These are phyloP conservation scores for Angomonas desouzai DNA, from an alignment of 208 protist species.

Conservation along the genomic window DNA sequence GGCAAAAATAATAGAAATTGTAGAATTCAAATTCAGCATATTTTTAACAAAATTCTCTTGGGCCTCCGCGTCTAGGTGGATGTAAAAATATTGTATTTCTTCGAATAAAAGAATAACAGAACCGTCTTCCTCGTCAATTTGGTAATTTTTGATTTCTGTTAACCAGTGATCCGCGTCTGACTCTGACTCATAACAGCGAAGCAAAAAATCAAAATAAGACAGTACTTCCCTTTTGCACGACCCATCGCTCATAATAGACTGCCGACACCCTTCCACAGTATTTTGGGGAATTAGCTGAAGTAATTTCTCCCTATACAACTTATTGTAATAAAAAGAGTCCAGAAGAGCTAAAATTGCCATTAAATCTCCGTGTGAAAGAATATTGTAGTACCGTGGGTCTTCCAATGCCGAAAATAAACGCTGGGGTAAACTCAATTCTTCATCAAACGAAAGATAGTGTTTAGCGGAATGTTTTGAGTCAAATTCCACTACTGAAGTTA, in stretches of 20 bases:
- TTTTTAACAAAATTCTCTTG: neutral
- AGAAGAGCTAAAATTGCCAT: neutral
- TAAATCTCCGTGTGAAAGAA: neutral
- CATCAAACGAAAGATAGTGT: neutral
- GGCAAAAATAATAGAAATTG: conserved; percentile 3
- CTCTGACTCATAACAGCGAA: neutral
- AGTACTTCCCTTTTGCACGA: neutral
- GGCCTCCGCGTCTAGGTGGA: neutral
- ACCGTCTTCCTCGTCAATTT: no score
- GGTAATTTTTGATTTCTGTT: neutral
- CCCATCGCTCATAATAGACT: no score
- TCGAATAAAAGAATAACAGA: conserved; percentile 5
- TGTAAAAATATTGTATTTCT: neutral
- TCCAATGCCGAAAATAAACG: neutral
- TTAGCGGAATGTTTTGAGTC: neutral
- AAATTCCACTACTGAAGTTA: neutral
- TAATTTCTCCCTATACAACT: no score
- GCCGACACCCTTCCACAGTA: no score
- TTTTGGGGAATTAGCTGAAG: no score
- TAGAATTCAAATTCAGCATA: neutral
- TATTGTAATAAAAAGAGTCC: no score
- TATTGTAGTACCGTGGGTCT: neutral
- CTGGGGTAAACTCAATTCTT: neutral
- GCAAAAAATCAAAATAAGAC: neutral
- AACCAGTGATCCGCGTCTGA: neutral